Evolutionary conservation across 1,284 basidiomycete species (phyloP), one percentile per base, ranked within the genome.

Genomic region (Rhodotorula mucilaginosa): DNA sequence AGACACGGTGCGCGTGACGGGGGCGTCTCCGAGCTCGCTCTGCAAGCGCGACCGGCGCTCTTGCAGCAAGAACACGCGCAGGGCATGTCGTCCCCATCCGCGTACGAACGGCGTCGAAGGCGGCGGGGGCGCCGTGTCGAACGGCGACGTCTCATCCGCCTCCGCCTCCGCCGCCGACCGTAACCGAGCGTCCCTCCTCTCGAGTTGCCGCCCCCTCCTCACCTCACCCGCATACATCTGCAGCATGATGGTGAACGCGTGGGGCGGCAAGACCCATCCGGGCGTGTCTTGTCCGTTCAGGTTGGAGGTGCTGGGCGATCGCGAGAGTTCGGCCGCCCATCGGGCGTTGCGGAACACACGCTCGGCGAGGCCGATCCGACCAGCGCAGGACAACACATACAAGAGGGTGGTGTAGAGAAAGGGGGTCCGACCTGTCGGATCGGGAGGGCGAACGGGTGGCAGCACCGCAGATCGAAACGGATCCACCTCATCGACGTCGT

Each of bases 181-280:
- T 8, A 29, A n/a, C 23, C 44, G 58, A 39, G 58, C 46, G 16
- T 58, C n/a, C 31, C 31, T 39, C 15, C 68, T 39, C 31, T 64
- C 65, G 58, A 68, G 68, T 46, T 58, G 48, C 23, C 59, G 68
- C 4, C 78, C 78, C 26, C 76, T 75, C 54, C 68, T 66, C 8
- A 70, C 75, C 63, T 80, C 79, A 1, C 46, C 52, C 1, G 83
- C 85, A 77, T 90, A 90, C 58, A 86, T 82, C 66, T 87, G 83
- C 68, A 92, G 79, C 87, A 91, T 89, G 61, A 85, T 81, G 2
- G 89, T 91, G 79, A 90, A 91, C 2, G 88, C 87, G 23, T 87
- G 83, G 5, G 88, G 81, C 5, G 88, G 86, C 34, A 91, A 80
- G 68, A 82, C 82, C 89, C 90, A 90, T 0, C 68, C 70, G n/a